Evolutionary conservation across 2,329 filamentous ascomycete species (phyloP).

Genomic region (Arachnomyces sp.): DNA sequence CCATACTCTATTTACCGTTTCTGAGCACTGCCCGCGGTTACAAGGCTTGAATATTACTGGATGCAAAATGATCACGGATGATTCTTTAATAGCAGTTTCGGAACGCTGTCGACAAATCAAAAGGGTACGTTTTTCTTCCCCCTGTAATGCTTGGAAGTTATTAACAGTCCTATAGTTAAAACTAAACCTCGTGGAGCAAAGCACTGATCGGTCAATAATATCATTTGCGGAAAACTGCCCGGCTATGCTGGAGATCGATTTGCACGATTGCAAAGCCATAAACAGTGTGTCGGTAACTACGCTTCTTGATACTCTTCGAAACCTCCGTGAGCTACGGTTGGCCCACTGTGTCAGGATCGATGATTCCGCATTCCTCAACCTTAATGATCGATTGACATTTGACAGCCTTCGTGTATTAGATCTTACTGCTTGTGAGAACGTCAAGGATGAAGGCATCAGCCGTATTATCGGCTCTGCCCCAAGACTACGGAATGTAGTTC

Average conservation of each 20-base stretch:
- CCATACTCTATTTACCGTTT: constrained; percentile 66
- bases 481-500: constrained; percentile 80
- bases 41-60: constrained; percentile 90
- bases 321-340: constrained; percentile 83
- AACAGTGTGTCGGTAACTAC: constrained; percentile 77
- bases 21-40: constrained; percentile 71
- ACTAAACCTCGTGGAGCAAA: constrained; percentile 81
- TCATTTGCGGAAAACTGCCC: constrained; percentile 83
- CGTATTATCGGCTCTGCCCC: constrained; percentile 83
- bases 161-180: constrained; percentile 60
- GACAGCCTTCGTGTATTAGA: constrained; percentile 90
- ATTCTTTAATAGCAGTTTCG: constrained; percentile 73
- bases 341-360: constrained; percentile 78
- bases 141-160: constrained; percentile 1
- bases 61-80: constrained; percentile 77
- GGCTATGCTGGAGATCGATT: constrained; percentile 92
- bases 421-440: constrained; percentile 74
- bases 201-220: constrained; percentile 73
- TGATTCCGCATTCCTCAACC: constrained; percentile 76
- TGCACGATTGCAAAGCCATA: constrained; percentile 75
- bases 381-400: constrained; percentile 63
- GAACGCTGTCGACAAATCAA: constrained; percentile 80
- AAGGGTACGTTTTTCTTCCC: constrained; percentile 49
- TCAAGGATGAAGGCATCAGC: constrained; percentile 81
- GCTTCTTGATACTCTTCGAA: constrained; percentile 67